Percentiles rank a stretch among this genome's conserved stretches.
Conservation (phyloP, 768 basidiomycete species). For the Amanita muscaria region DNA sequence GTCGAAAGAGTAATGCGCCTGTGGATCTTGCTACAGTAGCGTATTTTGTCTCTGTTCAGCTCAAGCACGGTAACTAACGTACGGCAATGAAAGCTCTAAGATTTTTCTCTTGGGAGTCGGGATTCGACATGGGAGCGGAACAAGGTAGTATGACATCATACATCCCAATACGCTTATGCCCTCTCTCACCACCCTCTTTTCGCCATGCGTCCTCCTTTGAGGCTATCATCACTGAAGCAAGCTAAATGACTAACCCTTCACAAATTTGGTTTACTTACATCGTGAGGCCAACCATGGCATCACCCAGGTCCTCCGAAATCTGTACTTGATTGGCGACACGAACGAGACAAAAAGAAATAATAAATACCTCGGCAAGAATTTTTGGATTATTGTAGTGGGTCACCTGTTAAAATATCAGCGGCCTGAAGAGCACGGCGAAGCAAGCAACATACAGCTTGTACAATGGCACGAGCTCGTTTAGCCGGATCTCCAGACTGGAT, state of each 20-base stretch:
- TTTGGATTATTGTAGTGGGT: conserved; percentile 96
- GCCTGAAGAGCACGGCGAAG: neutral
- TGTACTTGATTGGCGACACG: conserved; percentile 17
- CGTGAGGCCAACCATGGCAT: conserved; percentile 89
- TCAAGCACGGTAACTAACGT: neutral
- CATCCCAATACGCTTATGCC: neutral
- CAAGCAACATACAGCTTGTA: conserved; percentile 75
- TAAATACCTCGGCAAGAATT: conserved; percentile 62
- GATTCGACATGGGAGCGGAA: conserved; percentile 1
- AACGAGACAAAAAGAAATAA: neutral
- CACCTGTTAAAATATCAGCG: conserved; percentile 35
- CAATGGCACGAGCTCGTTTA: conserved; percentile 90
- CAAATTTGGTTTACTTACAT: conserved; percentile 47
- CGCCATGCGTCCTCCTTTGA: conserved; percentile 67
- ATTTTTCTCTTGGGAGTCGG: conserved; percentile 12
- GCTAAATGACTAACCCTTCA: neutral
- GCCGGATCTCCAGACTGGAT: conserved; percentile 91
- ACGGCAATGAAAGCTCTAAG: conserved; percentile 12
- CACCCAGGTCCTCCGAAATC: conserved; percentile 77
- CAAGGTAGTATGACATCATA: neutral
- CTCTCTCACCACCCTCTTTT: conserved; percentile 52
- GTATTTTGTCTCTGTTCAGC: neutral
- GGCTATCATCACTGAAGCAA: conserved; percentile 43
- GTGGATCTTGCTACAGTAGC: conserved; percentile 34
- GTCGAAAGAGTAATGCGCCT: conserved; percentile 52